Evolutionary conservation across 371 early-diverging fungal species (phyloP).

Genomic region (Coemansia sp.): DNA sequence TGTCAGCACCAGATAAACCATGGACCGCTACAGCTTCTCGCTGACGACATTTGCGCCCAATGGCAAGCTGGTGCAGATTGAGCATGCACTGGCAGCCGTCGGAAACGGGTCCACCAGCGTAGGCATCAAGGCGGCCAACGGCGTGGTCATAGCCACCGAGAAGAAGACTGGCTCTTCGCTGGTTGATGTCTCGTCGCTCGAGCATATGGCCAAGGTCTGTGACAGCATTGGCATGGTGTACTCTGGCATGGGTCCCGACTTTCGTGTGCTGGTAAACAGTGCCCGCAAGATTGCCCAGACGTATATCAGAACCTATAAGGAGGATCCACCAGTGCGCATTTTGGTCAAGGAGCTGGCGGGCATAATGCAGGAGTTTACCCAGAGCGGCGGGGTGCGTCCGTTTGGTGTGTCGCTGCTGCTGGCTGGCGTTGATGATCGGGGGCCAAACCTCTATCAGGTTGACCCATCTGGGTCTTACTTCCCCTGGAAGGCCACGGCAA

Average conservation of each 20-base stretch:
- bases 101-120: conserved; percentile 94
- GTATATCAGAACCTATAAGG: conserved; percentile 90
- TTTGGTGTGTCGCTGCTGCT: conserved; percentile 98
- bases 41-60: conserved; percentile 99
- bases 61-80: conserved; percentile 99
- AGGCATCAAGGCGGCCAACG: conserved; percentile 97
- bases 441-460: conserved; percentile 94
- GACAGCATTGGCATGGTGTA: conserved; percentile 96
- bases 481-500: conserved; percentile 98
- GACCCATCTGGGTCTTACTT: conserved; percentile 98
- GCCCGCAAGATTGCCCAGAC: conserved; percentile 96
- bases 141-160: conserved; percentile 97
- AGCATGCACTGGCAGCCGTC: conserved; percentile 97
- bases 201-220: conserved; percentile 87
- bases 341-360: conserved; percentile 94
- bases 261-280: conserved; percentile 90
- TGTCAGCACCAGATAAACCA: conserved; percentile 15
- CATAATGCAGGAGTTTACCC: conserved; percentile 98
- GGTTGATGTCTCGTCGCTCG: conserved; percentile 86
- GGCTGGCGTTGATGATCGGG: conserved; percentile 89
- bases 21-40: conserved; percentile 86
- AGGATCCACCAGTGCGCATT: conserved; percentile 91
- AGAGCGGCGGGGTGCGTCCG: conserved; percentile 98
- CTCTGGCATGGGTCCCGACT: conserved; percentile 98
- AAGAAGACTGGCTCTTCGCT: conserved; percentile 93